These are phyloP conservation scores for Spinellus fusiger DNA, from an alignment of 192 early-diverging fungal genomes.

Conservation along the genomic window DNA sequence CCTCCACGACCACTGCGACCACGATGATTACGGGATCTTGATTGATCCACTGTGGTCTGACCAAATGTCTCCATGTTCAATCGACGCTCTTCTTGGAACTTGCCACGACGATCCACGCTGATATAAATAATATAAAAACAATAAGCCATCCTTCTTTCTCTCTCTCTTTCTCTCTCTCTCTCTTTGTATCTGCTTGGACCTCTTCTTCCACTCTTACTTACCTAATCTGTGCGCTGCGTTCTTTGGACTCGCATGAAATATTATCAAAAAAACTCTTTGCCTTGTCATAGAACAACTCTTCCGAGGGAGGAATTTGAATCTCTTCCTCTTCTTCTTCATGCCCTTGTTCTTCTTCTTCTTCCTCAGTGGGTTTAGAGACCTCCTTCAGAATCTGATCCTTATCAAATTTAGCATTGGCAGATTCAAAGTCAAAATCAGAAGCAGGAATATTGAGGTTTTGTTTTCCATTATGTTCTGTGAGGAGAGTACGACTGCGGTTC, in stretches of 20 bases:
- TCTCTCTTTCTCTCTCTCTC: not conserved
- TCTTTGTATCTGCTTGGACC: not conserved
- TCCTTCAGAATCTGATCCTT: constrained; percentile 78
- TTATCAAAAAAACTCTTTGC: constrained; percentile 93
- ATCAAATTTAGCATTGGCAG: constrained; percentile 92
- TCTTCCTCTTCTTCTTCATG: constrained; percentile 47
- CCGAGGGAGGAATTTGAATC: constrained; percentile 44
- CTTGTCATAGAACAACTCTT: constrained; percentile 67
- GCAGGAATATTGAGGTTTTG: constrained; percentile 40
- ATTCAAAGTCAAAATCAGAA: constrained; percentile 94
- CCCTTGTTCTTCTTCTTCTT: constrained; percentile 28
- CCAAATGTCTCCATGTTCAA: constrained; percentile 98
- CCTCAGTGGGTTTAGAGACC: constrained; percentile 46
- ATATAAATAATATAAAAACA: not conserved
- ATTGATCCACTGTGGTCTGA: constrained; percentile 67
- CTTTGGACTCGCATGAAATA: constrained; percentile 93
- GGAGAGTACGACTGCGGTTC: not conserved
- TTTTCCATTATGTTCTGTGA: not conserved
- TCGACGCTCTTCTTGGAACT: constrained; percentile 79
- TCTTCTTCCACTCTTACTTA: not conserved
- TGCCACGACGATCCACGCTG: constrained; percentile 58
- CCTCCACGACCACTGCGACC: constrained; percentile 49
- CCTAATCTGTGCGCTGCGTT: constrained; percentile 53
- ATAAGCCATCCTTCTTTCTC: not conserved
- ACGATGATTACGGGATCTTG: constrained; percentile 57